These are phyloP conservation scores for Panellus pusillus DNA, from an alignment of 768 basidiomycete species.

Conservation along the genomic window DNA sequence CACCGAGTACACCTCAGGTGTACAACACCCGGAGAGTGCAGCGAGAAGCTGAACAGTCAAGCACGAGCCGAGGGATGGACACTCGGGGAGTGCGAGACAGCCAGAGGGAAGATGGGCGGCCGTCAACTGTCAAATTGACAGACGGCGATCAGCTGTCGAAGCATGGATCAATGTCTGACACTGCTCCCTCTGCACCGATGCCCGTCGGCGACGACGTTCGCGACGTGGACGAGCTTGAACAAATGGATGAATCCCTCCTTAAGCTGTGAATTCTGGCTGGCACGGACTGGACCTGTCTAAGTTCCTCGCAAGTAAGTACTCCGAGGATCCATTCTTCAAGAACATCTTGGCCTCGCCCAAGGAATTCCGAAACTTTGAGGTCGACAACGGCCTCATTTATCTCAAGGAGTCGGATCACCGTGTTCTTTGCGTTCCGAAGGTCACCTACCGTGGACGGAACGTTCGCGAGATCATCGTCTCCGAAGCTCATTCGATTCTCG, in stretches of 20 bases:
- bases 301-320: background rate
- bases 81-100: too few relatives aligned
- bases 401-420: background rate
- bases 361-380: constrained; percentile 17
- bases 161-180: too few relatives aligned
- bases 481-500: constrained; percentile 35
- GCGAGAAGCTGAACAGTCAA: too few relatives aligned
- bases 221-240: too few relatives aligned
- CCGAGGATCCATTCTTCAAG: background rate
- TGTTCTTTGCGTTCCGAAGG: constrained; percentile 3
- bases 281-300: background rate
- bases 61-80: too few relatives aligned
- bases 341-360: constrained; percentile 11
- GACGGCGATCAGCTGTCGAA: too few relatives aligned
- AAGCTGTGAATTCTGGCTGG: background rate
- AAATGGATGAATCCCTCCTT: background rate
- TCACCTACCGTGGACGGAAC: background rate
- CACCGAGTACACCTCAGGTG: too few relatives aligned
- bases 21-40: too few relatives aligned
- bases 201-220: too few relatives aligned
- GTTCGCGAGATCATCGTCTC: constrained; percentile 28
- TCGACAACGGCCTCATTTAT: background rate
- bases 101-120: too few relatives aligned
- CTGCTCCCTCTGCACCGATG: too few relatives aligned
- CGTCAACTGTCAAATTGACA: too few relatives aligned